Conservation (phyloP, 2,329 filamentous ascomycete genomes). For the Hirsutella thompsonii region DNA sequence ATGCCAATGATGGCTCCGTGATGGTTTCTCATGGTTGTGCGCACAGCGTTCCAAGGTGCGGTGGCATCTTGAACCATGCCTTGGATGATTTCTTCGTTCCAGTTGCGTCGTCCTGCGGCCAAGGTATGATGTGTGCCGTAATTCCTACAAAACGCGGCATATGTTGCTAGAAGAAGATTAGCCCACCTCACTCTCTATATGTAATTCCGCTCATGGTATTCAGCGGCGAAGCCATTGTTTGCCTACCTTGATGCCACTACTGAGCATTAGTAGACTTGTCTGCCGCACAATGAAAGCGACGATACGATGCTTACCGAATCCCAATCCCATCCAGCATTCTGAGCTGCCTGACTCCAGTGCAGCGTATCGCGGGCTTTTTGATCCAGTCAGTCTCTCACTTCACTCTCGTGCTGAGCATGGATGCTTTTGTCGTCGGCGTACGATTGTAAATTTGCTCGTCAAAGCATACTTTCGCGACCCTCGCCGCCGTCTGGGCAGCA, state of each 20-base stretch:
- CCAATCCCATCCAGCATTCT: background rate
- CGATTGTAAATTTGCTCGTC: background rate
- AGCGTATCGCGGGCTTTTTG: background rate
- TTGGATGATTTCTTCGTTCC: conserved; percentile 30
- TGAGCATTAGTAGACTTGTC: background rate
- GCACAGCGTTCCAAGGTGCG: conserved; percentile 17
- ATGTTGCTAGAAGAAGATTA: conserved; percentile 14
- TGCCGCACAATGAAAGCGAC: background rate
- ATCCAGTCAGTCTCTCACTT: background rate
- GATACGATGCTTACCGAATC: background rate
- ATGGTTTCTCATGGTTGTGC: background rate
- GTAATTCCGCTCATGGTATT: too few relatives aligned
- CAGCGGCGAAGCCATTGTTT: background rate
- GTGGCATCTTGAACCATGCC: conserved; percentile 21
- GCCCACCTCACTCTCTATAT: background rate
- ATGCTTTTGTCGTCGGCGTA: background rate
- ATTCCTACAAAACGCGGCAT: conserved; percentile 28
- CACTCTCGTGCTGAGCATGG: background rate
- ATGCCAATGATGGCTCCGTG: background rate
- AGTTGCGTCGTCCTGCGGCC: conserved; percentile 17
- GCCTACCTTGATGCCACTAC: conserved; percentile 13
- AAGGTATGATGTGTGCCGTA: conserved; percentile 22
- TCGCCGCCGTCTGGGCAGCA: background rate
- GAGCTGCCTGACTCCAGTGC: background rate
- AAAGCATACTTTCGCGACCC: background rate